Conservation (phyloP, 306 rosid genomes). For the Argentina anserina region DNA sequence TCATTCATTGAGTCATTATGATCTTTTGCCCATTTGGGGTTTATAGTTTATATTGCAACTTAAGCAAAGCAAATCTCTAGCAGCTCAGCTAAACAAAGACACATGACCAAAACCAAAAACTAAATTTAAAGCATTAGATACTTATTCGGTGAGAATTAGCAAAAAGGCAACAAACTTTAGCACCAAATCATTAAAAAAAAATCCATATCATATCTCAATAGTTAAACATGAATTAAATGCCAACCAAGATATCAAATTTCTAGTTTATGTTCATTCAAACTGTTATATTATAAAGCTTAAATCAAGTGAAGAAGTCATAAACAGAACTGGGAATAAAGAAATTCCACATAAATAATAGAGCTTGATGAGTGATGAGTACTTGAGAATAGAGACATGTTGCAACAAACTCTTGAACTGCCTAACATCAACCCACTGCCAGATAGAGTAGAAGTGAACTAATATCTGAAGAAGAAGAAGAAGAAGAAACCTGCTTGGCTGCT, state of each 20-base stretch:
- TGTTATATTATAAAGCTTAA: not conserved
- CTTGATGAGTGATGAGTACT: constrained; percentile 4
- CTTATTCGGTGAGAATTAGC: not conserved
- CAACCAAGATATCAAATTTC: no score
- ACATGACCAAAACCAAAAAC: not conserved
- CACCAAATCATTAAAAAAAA: not conserved
- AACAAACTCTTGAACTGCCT: not conserved
- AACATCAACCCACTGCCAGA: not conserved
- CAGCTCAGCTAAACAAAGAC: not conserved
- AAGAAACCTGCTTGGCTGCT: not conserved
- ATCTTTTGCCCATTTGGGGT: constrained; percentile 27
- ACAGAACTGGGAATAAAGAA: not conserved
- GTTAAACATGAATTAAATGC: not conserved
- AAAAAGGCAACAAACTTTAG: not conserved
- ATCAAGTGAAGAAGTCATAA: not conserved
- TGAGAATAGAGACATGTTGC: not conserved
- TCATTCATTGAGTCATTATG: constrained; percentile 41
- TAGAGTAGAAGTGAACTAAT: not conserved
- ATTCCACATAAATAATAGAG: not conserved
- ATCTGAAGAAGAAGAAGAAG: not conserved
- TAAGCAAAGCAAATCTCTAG: constrained; percentile 31
- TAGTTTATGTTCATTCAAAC: not conserved
- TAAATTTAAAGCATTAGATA: not conserved
- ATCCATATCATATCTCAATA: not conserved
- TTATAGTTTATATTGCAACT: constrained; percentile 26